Conservation (phyloP, 108 stramenopile species). For the Nannochloropsis granulata region DNA sequence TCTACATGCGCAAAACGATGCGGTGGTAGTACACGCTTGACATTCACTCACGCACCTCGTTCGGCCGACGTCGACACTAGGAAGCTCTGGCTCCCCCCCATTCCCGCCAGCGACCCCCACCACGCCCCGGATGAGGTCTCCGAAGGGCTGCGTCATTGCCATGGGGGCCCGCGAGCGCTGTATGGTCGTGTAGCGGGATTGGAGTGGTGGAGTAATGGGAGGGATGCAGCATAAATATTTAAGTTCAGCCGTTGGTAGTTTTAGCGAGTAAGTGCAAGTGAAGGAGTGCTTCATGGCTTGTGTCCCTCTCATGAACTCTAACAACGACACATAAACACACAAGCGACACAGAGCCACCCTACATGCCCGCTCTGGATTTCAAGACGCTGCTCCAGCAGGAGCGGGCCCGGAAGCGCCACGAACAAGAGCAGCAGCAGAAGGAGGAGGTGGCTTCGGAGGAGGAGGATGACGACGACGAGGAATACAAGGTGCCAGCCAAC, state of each 20-base stretch:
- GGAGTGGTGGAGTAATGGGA: no score
- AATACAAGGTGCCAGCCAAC: not conserved
- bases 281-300: no score
- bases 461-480: not conserved
- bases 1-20: no score
- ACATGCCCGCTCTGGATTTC: constrained; percentile 11
- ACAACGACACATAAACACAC: no score
- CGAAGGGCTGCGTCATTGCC: not conserved
- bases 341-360: no score
- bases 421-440: not conserved
- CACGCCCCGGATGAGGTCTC: not conserved
- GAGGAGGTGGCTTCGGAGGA: not conserved
- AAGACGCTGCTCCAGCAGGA: constrained; percentile 6
- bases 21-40: no score
- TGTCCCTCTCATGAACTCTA: no score
- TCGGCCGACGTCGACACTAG: not conserved
- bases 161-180: not conserved
- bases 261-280: no score
- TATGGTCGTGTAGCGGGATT: no score
- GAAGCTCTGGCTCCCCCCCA: not conserved
- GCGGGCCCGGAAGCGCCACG: not conserved
- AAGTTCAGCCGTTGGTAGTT: no score
- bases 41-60: not conserved
- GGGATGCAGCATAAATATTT: no score
- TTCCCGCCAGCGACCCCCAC: not conserved